phyloP scores from a whole-genome alignment of 345 rosid species.

The Syzygium jambos region DNA sequence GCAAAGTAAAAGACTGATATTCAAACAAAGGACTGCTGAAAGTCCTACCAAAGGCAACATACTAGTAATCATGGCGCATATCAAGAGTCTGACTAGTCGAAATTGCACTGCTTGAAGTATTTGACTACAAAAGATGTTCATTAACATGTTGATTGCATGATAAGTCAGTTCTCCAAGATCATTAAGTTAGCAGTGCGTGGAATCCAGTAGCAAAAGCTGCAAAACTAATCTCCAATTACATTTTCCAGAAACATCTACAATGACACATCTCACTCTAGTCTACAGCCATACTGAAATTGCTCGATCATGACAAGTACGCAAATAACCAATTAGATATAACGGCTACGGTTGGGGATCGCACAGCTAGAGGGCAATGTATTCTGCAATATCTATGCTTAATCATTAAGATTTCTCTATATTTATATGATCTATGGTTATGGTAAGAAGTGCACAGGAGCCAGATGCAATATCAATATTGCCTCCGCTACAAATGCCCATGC shows the following conservation, averaged over 20 bases:
- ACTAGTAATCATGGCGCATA: background rate
- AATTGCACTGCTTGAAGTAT: background rate
- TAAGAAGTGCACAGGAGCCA: background rate
- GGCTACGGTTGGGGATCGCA: background rate
- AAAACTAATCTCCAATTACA: background rate
- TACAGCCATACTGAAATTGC: background rate
- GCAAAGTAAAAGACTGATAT: background rate
- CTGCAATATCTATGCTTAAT: background rate
- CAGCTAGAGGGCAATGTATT: background rate
- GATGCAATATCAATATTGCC: background rate
- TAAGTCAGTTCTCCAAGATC: background rate
- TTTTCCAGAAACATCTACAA: background rate
- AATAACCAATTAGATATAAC: background rate
- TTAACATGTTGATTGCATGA: background rate
- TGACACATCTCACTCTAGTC: background rate
- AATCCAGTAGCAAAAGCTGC: background rate
- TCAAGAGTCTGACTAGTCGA: background rate
- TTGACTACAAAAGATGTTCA: background rate
- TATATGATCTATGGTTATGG: background rate
- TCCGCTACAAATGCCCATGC: background rate
- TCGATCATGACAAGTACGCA: background rate
- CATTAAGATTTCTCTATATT: background rate
- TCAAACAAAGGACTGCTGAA: background rate
- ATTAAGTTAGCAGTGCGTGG: background rate
- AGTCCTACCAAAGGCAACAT: background rate